Base-by-base conservation (phyloP, 257 asterid genomes). In the Nicotiana otophora region DNA sequence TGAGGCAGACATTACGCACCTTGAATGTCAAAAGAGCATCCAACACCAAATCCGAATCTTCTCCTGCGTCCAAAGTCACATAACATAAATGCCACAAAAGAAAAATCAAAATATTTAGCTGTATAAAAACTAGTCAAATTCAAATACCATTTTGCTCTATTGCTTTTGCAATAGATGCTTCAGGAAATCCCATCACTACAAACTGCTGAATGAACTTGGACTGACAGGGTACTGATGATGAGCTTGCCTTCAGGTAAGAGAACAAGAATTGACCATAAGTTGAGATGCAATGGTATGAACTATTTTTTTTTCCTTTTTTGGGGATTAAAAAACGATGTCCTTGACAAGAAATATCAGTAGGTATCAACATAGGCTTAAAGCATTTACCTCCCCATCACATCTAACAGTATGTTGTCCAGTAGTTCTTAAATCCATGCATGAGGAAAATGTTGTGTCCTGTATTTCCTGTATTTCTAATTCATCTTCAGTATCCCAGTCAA, bases 1-100 rank as follows among this genome's bases (percentile, higher is more conserved):
- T n/a, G 3, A 62, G 80, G 63, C 75, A 72, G 28, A 55, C 64
- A 23, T 51, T 55, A 87, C 95, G 82, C 87, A 94, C 97, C 33
- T 90, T 83, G 82, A 89, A 94, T 3, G 97, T 90, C 36, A 94
- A 86, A 55, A 91, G 82, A 17, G 92, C 81, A 55, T 94, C 92
- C 48, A 92, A 72, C 80, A 94, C 92, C 10, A 85, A 81, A 3
- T 91, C 96, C 0, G 90, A 80, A 83, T 86, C 86, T 83, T 84
- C 87, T 86, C 91, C 98, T 94, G 93, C 84, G 84, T 9, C 53
- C 65, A 48, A 77, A 78, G n/a, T 53, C 33, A 33, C 60, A 11
- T 39, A 23, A 81, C 86, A 34, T 51, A 34, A 83, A 11, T 28
- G 80, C 42, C 61, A 75, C 58, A 55, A 54, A 61, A 48, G 42